Evolutionary conservation across 768 basidiomycete species (phyloP), one percentile per base, ranked within the genome.

Genomic region (Macrolepiota dolichaula): DNA sequence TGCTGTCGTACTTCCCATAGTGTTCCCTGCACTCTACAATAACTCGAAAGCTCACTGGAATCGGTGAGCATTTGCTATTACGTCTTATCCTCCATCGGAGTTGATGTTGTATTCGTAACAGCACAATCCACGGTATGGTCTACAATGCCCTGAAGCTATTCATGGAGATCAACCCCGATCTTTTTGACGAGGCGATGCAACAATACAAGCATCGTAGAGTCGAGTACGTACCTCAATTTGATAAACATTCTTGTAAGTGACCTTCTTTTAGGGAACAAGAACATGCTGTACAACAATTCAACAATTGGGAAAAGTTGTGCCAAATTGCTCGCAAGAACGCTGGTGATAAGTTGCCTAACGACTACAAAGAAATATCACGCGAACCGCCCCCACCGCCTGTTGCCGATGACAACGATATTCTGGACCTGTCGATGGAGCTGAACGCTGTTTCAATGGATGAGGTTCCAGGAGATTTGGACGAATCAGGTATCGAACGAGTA

Each of bases 11-110:
- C 81, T 99, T 32, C 97, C 97, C 6, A 93, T 99, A 69, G 95
- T 99, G 54, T 99, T 98, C 79, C 94, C 96, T 29, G 91, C 96
- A 6, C 75, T 99, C 64, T 98, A 96, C 73, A 89, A 88, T 44
- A 98, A 98, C 74, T 98, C 96, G 50, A 94, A 92, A 73, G 87
- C 92, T 22, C 97, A 99, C 74, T 99, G 97, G 97, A 99, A 99
- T 77, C 82, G 97, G 96, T 96, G 67, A 72, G 91, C 55, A 38
- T 71, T 22, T 57, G 29, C n/a, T 54, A 42, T 22, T 27, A 5
- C 54, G n/a, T 25, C 59, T 57, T 62, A 51, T 61, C 40, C 56
- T 19, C 35, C 27, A 46, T 52, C 19, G 37, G 37, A 17, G 52
- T 51, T 64, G 22, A 61, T 57, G 51, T 52, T 59, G 37, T 50